A percentile compares a stretch with the other conserved stretches of the same genome.
These are phyloP conservation scores for Kingdonia uniflora DNA, from an alignment of 164 flowering plant species.

Conservation along the genomic window DNA sequence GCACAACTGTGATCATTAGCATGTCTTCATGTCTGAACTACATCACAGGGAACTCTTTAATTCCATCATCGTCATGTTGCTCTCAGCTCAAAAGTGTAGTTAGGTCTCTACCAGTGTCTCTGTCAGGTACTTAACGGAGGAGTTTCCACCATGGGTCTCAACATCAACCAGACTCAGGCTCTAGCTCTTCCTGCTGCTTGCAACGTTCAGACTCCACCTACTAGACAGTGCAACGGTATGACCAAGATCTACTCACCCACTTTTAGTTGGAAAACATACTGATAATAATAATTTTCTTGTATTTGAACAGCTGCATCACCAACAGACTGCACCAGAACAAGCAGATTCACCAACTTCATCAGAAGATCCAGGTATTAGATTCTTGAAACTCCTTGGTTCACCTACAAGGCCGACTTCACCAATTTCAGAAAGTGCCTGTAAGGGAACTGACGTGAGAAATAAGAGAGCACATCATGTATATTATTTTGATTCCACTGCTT, in stretches of 20 bases:
- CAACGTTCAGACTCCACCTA: conserved; percentile 63
- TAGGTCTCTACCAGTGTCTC: conserved; percentile 46
- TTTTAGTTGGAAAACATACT: too few species aligned
- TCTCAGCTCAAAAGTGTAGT: conserved; percentile 54
- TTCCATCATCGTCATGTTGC: conserved; percentile 61
- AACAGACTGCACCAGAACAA: conserved; percentile 26
- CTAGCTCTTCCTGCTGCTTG: conserved; percentile 55
- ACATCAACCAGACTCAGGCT: conserved; percentile 66
- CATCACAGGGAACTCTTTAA: conserved; percentile 53
- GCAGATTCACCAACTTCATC: conserved; percentile 25
- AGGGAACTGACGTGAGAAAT: too few species aligned
- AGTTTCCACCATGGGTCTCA: conserved; percentile 39
- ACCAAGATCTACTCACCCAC: too few species aligned
- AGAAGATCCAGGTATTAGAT: conserved; percentile 25
- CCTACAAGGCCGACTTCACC: too few species aligned
- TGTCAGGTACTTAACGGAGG: conserved; percentile 48
- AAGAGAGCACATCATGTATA: too few species aligned
- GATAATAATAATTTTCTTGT: neutral
- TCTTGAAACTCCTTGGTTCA: neutral
- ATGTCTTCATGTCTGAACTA: conserved; percentile 64
- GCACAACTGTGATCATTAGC: conserved; percentile 49
- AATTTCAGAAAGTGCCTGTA: neutral
- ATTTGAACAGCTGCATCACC: conserved; percentile 37
- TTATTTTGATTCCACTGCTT: too few species aligned
- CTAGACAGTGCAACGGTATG: conserved; percentile 48